These are phyloP conservation scores for Psilocybe cyanescens DNA, from an alignment of 768 basidiomycete genomes.

Conservation along the genomic window DNA sequence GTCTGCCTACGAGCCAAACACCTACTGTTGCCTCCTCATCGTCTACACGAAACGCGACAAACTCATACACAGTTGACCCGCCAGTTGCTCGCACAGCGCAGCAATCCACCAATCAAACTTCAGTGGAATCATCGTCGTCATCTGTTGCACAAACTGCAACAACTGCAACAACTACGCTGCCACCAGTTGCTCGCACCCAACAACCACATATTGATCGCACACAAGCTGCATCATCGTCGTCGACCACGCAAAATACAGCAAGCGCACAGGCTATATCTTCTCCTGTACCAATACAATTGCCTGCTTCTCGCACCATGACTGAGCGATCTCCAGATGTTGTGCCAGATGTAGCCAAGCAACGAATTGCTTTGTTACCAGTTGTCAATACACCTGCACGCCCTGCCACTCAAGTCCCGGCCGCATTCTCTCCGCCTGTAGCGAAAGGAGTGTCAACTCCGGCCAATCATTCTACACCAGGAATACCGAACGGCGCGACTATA, in stretches of 20 bases:
- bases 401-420: neutral
- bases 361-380: neutral
- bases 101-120: too few species aligned
- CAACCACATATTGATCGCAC: too few species aligned
- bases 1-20: neutral
- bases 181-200: too few species aligned
- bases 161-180: too few species aligned
- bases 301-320: neutral
- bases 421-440: neutral
- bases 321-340: neutral
- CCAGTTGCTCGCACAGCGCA: too few species aligned
- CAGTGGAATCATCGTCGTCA: too few species aligned
- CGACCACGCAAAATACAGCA: neutral
- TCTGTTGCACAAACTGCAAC: too few species aligned
- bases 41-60: too few species aligned
- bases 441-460: neutral
- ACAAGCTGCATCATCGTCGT: neutral
- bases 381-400: neutral
- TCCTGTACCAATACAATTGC: neutral
- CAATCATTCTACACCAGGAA: neutral
- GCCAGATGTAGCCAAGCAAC: too few species aligned
- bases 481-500: constrained; percentile 16
- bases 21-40: neutral
- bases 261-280: neutral
- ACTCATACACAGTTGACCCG: too few species aligned